These are phyloP conservation scores for Fusarium setosum DNA, from an alignment of 2,329 filamentous ascomycete species.

Conservation along the genomic window DNA sequence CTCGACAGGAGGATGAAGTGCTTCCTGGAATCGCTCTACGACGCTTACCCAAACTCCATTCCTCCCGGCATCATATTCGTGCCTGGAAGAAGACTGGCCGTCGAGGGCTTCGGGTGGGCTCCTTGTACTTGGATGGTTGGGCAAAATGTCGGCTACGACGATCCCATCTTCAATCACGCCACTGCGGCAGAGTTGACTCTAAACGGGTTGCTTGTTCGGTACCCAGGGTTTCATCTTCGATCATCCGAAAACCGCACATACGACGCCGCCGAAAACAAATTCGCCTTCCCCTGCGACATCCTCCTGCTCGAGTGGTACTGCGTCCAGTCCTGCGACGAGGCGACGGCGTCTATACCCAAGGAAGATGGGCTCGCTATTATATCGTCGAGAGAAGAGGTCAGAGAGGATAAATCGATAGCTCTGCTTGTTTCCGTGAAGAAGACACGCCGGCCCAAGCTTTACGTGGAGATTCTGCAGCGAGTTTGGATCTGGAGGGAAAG, in stretches of 20 bases:
- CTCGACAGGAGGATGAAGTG: not conserved
- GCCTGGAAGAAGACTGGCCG: not conserved
- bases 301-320: not conserved
- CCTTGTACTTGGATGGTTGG: conserved; percentile 3
- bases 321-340: not conserved
- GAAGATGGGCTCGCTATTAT: not conserved
- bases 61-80: not conserved
- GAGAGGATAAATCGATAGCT: not conserved
- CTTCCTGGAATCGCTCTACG: not conserved
- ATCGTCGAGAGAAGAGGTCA: not conserved
- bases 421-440: conserved; percentile 8
- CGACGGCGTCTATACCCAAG: not conserved
- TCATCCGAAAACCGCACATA: not conserved
- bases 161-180: conserved; percentile 1
- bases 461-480: not conserved
- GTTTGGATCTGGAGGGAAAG: conserved; percentile 6
- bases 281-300: not conserved
- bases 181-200: not conserved
- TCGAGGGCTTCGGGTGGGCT: conserved; percentile 4
- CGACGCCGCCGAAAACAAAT: not conserved
- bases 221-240: not conserved
- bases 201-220: not conserved
- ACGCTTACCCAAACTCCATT: not conserved
- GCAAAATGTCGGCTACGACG: not conserved
- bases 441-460: not conserved